Evolutionary conservation across 23 red algal genomes (phyloP), one percentile per base, ranked within the genome.

Genomic region (Gracilaria domingensis): DNA sequence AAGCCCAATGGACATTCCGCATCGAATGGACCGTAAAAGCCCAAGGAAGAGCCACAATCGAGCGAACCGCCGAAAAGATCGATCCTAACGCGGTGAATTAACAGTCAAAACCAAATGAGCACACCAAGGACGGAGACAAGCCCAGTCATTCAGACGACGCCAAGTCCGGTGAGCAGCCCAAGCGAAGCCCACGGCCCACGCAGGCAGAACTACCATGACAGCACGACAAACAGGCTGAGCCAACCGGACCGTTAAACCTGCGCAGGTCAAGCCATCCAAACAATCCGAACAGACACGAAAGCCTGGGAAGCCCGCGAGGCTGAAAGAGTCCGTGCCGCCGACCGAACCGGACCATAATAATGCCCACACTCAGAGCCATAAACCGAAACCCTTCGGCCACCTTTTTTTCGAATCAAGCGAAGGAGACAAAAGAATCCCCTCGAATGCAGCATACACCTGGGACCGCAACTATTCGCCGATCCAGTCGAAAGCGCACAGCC

Each of bases 401-500:
- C 32, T 8, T 17, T 36, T 9, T 7, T 14, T 69, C 64, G 32
- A 18, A 36, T 18, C 64, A 69, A 36, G 1, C 14, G 64, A 69
- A 37, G 14, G 32, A 20, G 12, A 0, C 7, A 34, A 69, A 69
- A 36, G 64, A 9, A 0, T 28, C 9, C 64, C 9, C 28, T 13
- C 64, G 16, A 14, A 30, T 20, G 13, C 32, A 69, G 4, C 64
- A 23, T 14, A 20, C 64, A 11, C 28, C 12, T 30, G 30, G 29
- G 20, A 20, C 64, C 28, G 20, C 64, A 69, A 2, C 33, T 12
- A 50, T 77, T 37, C 72, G 72, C 32, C 38, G 72, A 77, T 77
- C 72, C 23, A 42, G 39, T 14, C 72, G 72, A 51, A 77, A 77
- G 45, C 72, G 72, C 0, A 39, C 40, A 0, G 72, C 72, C 26